Conservation (phyloP, 176 grass and related monocot species). For the Eragrostis curvula region DNA sequence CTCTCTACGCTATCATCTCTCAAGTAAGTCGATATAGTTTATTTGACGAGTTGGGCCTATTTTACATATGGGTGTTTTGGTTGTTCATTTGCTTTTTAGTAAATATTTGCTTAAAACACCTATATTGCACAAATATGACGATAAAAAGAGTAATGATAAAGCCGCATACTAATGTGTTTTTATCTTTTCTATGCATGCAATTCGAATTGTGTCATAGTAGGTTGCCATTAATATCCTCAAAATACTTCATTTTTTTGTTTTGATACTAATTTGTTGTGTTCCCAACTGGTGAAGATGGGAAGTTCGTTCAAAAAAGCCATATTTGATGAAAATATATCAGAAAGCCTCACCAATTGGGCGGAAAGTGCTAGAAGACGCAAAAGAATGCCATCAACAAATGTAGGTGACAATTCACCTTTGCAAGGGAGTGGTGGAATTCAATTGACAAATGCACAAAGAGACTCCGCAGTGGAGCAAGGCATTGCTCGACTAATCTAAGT, state of each 20-base stretch:
- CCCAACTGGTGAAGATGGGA: conserved; percentile 62
- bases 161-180: not conserved
- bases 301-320: conserved; percentile 79
- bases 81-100: not conserved
- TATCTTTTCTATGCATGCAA: not conserved
- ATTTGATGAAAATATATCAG: conserved; percentile 70
- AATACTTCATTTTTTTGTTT: not conserved
- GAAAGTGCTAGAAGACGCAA: conserved; percentile 41
- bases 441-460: conserved; percentile 34
- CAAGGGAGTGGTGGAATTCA: conserved; percentile 31
- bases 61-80: not conserved
- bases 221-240: not conserved
- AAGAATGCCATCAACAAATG: not conserved
- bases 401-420: conserved; percentile 10
- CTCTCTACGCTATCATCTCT: conserved; percentile 83
- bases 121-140: not conserved
- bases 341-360: conserved; percentile 61
- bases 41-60: not conserved
- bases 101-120: not conserved
- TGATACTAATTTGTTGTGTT: not conserved
- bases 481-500: conserved; percentile 41
- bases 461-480: conserved; percentile 33
- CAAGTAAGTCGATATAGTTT: conserved; percentile 63
- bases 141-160: not conserved
- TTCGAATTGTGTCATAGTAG: not conserved